Evolutionary conservation across 306 rosid species (phyloP).

Genomic region (Prunus mume): DNA sequence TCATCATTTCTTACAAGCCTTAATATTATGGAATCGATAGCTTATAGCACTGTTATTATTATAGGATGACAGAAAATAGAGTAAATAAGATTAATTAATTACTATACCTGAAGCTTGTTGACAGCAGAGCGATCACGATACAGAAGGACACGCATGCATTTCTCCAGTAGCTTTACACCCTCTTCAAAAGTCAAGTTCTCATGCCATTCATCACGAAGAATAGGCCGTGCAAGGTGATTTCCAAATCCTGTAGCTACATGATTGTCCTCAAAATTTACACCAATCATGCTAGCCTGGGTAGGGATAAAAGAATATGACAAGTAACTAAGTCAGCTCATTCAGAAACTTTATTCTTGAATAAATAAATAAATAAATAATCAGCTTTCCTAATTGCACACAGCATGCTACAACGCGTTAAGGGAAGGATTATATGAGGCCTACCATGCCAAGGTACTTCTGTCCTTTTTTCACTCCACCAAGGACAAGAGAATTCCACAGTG

Average conservation of each 20-base stretch:
- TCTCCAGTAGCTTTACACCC: conserved; percentile 85
- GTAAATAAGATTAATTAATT: background rate
- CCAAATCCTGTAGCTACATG: conserved; percentile 97
- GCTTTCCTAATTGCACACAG: conserved; percentile 2
- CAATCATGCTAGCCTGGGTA: conserved; percentile 90
- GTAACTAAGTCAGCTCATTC: background rate
- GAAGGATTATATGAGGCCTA: conserved; percentile 26
- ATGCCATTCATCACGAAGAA: conserved; percentile 97
- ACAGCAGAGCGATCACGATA: conserved; percentile 94
- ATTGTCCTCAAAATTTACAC: conserved; percentile 76
- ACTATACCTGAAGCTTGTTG: conserved; percentile 76
- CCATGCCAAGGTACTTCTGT: conserved; percentile 70
- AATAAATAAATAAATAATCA: conserved; percentile 6
- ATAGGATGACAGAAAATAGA: background rate
- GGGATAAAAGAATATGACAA: background rate
- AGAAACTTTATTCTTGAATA: background rate
- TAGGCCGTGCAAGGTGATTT: conserved; percentile 95
- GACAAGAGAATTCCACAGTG: conserved; percentile 60
- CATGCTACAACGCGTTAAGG: conserved; percentile 1
- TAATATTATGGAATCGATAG: background rate
- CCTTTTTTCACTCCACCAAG: conserved; percentile 63
- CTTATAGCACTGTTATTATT: background rate
- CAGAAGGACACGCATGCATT: conserved; percentile 94
- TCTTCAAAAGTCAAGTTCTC: conserved; percentile 85
- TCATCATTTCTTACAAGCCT: background rate